Base-by-base conservation (phyloP, 768 basidiomycete species). In the Amanita inopinata region DNA sequence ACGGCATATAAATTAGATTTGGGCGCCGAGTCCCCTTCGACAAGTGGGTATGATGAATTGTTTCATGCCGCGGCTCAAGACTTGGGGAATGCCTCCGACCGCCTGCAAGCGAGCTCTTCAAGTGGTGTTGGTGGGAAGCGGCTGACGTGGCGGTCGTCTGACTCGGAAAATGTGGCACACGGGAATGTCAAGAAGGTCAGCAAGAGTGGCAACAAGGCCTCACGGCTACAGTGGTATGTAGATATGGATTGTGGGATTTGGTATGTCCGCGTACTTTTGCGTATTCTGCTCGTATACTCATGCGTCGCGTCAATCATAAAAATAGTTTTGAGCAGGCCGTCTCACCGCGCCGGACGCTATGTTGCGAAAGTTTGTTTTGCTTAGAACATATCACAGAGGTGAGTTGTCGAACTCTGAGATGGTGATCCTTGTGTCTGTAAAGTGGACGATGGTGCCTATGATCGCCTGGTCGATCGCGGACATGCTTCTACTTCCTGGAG, bases 1-100 rank as follows among this genome's bases (percentile, higher is more conserved):
- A 27, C 19, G 10, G 22, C 22, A 20, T 43, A 43, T 17, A 34
- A 20, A 33, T 22, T 43, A 5, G 42, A 43, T 7, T 15, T 43
- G 12, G 42, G 42, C 3, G 33, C n/a, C 1, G 42, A 43, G 22
- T 35, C 33, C 5, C 42, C 33, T 18, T n/a, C 35, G 22, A 23
- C 33, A 3, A 23, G n/a, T 12, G 22, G 19, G 9, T 43, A 30
- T 34, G 9, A 2, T 3, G 41, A 43, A 7, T 5, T 3, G 11
- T 40, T 12, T 17, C 27, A n/a, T 7, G 7, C 27, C 27, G 7
- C 27, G 27, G 7, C 27, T 28, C 7, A 7, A 28, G 27, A 28
- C 7, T 7, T 7, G 7, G n/a, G n/a, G 27, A 28, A n/a, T 28
- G n/a, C 7, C n/a, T n/a, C 27, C 27, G 7, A n/a, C 27, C 7